Evolutionary conservation across 305 asterid species (phyloP), one percentile per base, ranked within the genome.

Genomic region (Solanum aculeatissimum): DNA sequence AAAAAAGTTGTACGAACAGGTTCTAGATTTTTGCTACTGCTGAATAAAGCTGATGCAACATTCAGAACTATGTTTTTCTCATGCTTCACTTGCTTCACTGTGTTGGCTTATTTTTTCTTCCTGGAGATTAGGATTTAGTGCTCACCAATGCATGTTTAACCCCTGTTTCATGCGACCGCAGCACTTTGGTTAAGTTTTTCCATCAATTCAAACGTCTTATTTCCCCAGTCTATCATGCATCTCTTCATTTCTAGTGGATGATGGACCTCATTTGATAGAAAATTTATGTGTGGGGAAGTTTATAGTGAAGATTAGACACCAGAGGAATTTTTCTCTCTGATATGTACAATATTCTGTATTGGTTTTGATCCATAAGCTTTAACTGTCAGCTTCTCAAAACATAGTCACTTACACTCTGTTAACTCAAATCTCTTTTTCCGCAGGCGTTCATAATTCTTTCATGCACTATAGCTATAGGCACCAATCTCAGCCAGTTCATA

Each of bases 401-500:
- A 42, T 12, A 23, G 40, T 27, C 18, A 2, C 60, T 42, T 12
- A 60, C 84, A 60, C 54, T 77, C 13, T 55, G 21, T 79, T 16
- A 23, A 55, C 62, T 38, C n/a, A 29, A 29, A 12, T 72, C 63
- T 82, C 58, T 72, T 63, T 77, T 81, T 72, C 68, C 85, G 88
- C 91, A 94, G 98, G 92, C 86, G 65, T 92, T 94, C 87, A 19
- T 89, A 54, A 27, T 90, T 75, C 90, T 92, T 81, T 94, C 98
- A 14, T 93, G 97, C 88, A 89, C 91, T 13, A 94, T 94, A 68
- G 98, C 98, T 16, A 92, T 94, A 68, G 98, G 98, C 29, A 94
- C 97, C 35, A 94, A 94, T 74, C 93, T 94, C 60, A 94, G 98
- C 85, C 98, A 94, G 91, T 93, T 94, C 91, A 94, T 94, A 90